These are phyloP conservation scores for Phytopythium aichiense DNA, from an alignment of 352 stramenopile species.

Conservation along the genomic window DNA sequence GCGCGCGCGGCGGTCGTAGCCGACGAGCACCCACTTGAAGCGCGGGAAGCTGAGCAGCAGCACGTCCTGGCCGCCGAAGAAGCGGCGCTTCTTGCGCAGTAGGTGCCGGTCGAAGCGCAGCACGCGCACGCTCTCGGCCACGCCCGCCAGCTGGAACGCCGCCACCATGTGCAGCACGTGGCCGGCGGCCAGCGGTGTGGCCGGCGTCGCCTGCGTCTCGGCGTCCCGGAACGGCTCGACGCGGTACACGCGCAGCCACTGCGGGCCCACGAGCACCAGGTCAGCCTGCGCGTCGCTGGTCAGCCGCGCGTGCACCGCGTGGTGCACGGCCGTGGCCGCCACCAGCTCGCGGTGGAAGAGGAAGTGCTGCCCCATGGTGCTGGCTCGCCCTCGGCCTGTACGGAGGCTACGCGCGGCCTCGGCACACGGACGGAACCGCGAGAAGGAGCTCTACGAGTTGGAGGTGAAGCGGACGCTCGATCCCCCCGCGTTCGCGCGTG, in stretches of 20 bases:
- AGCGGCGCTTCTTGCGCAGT: constrained; percentile 66
- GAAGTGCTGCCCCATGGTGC: constrained; percentile 79
- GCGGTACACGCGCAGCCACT: constrained; percentile 77
- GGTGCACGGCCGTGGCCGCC: constrained; percentile 70
- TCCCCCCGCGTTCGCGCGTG: background rate
- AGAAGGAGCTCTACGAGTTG: background rate
- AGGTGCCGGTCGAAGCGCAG: constrained; percentile 62
- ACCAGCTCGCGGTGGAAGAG: constrained; percentile 81
- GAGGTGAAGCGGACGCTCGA: no score
- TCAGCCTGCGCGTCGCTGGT: constrained; percentile 66
- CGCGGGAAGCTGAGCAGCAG: constrained; percentile 69
- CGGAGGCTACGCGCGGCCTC: no score
- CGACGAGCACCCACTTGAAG: constrained; percentile 82
- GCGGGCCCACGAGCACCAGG: constrained; percentile 67
- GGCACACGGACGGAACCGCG: background rate
- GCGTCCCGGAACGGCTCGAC: constrained; percentile 50
- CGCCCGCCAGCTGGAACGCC: constrained; percentile 67
- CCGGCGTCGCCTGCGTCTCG: background rate
- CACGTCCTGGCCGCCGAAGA: constrained; percentile 66
- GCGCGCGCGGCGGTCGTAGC: constrained; percentile 51
- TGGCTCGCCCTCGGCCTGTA: background rate
- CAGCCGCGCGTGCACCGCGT: constrained; percentile 60
- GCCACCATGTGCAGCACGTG: constrained; percentile 71
- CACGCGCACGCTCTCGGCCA: constrained; percentile 68
- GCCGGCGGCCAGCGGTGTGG: constrained; percentile 23